Base-by-base conservation (phyloP, 2,329 filamentous ascomycete species). In the Aureobasidium lini region DNA sequence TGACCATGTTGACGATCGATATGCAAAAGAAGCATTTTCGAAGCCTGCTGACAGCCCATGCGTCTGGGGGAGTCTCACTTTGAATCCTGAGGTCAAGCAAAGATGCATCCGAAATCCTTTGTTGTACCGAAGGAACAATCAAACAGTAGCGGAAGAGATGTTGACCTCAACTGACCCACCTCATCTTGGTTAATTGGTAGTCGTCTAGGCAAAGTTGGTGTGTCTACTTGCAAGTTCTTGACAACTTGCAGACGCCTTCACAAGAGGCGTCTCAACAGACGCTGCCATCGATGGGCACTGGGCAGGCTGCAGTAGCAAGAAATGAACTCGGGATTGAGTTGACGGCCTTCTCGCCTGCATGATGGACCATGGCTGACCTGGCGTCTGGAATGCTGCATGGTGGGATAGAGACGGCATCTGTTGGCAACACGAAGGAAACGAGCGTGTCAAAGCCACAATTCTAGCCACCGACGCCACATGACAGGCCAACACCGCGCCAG, bases 11-110 rank as follows among this genome's bases (percentile, higher is more conserved):
- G 48, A 31, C 34, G 36, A 37, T 52, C 48, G 36, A 29, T 31
- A 52, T 52, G 48, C 48, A 52, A 52, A 34, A 52, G 48, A 52
- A 52, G 48, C 36, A 40, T 40, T 40, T 31, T 52, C 48, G 48
- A 52, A 52, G 48, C 34, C 15, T 37, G 15, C 9, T 37, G 34
- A 9, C 9, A 15, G 9, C 18, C 32, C 48, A 52, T 16, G 36
- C 18, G 18, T 52, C 23, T 40, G 34, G 36, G 48, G 36, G 11
- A 31, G 48, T 52, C 34, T 52, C 48, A 52, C 34, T 40, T 10
- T 29, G 48, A 52, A n/a, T 18, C 18, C 48, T n/a, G 46, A 36
- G 29, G 29, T 29, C 44, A 16, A 16, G 29, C 46, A 31, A 6
- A 13, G 31, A 49, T 49, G 16, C 9, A 13, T 34, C 10, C 31